These are phyloP conservation scores for Alternaria sp. DNA, from an alignment of 2,329 filamentous ascomycete genomes.

Conservation along the genomic window DNA sequence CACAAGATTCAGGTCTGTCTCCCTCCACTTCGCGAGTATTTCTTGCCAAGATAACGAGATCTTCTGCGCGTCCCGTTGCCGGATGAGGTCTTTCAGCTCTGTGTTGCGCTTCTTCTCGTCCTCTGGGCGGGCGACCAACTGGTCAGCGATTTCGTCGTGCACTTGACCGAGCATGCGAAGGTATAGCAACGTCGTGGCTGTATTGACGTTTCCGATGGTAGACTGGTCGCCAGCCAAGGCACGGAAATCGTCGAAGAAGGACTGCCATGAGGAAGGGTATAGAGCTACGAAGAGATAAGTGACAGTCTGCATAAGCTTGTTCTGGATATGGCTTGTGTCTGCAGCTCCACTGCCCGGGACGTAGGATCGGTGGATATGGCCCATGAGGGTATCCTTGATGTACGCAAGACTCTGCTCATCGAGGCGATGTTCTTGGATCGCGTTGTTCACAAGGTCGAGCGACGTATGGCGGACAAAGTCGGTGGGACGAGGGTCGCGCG, in stretches of 20 bases:
- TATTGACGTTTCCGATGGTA: constrained; percentile 67
- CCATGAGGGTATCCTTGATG: constrained; percentile 81
- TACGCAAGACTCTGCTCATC: constrained; percentile 74
- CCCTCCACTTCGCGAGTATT: constrained; percentile 78
- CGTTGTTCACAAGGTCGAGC: constrained; percentile 92
- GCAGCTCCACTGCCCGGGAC: constrained; percentile 63
- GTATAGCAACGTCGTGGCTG: constrained; percentile 81
- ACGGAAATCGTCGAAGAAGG: constrained; percentile 89
- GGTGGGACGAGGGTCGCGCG: constrained; percentile 73
- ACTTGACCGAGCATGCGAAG: constrained; percentile 86
- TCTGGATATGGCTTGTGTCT: constrained; percentile 83
- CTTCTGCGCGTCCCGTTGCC: constrained; percentile 85
- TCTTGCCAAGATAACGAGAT: constrained; percentile 92
- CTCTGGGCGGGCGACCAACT: constrained; percentile 78
- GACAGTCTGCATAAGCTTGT: constrained; percentile 95
- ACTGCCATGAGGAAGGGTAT: constrained; percentile 85
- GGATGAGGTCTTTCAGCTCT: constrained; percentile 87
- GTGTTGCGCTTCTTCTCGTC: constrained; percentile 85
- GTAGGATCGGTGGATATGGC: constrained; percentile 81
- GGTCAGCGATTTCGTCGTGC: constrained; percentile 96
- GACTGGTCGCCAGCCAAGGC: constrained; percentile 72
- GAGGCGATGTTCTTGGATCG: constrained; percentile 79
- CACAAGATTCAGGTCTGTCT: constrained; percentile 71
- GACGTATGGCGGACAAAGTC: constrained; percentile 89
- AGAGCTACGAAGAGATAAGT: constrained; percentile 91